A percentile compares a stretch with the other conserved stretches of the same genome.
Conservation (phyloP, 2,329 filamentous ascomycete genomes). For the Colletotrichum sp. region DNA sequence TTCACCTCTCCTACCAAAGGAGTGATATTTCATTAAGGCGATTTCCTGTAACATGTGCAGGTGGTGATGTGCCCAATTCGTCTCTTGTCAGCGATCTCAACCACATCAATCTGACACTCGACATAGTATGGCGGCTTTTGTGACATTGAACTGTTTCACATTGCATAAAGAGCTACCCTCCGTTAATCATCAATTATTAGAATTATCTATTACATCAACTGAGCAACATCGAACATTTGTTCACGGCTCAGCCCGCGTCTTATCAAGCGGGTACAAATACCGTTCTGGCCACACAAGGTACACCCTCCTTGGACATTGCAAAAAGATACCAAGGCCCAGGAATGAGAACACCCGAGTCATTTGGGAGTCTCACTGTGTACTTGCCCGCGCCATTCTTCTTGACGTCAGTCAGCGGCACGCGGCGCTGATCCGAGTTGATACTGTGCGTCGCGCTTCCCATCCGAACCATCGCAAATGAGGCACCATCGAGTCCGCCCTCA, state of each 20-base stretch:
- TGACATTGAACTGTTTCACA: too few species aligned
- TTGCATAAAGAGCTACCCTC: too few species aligned
- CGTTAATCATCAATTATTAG: too few species aligned
- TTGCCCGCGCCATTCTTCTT: neutral
- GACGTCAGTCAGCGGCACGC: neutral
- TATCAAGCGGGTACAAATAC: neutral
- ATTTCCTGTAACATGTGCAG: too few species aligned
- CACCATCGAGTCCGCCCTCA: accelerated
- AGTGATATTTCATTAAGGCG: too few species aligned
- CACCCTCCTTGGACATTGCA: accelerated
- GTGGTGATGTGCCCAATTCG: too few species aligned
- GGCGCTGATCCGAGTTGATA: neutral
- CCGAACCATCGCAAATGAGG: neutral
- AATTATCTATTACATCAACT: neutral
- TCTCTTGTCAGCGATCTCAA: too few species aligned
- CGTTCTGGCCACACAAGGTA: neutral
- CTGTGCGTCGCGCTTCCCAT: neutral
- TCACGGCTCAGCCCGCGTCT: too few species aligned
- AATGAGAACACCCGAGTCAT: neutral
- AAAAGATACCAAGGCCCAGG: neutral
- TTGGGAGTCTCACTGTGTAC: neutral
- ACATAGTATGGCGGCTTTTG: too few species aligned
- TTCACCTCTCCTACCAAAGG: too few species aligned
- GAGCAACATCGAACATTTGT: too few species aligned
- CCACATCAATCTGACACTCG: too few species aligned